Conservation (phyloP, 805 yeast genomes). For the Candida nemodendra region DNA sequence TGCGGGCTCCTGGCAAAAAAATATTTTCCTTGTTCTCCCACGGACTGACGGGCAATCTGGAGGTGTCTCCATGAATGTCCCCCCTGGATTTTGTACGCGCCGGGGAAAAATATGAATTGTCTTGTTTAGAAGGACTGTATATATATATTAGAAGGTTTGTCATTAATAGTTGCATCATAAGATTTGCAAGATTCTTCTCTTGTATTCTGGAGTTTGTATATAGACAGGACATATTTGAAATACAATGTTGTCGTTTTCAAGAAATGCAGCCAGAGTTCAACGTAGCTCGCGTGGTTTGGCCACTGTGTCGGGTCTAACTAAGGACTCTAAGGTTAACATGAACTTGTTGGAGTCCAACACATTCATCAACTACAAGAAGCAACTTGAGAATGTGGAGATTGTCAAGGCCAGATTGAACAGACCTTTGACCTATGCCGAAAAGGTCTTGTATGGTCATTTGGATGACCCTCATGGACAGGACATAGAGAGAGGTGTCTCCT, state of each 20-base stretch:
- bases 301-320: slow-evolving; percentile 48
- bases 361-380: slow-evolving; percentile 88
- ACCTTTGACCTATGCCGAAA: slow-evolving; percentile 93
- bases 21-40: too few relatives aligned
- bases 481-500: slow-evolving; percentile 76
- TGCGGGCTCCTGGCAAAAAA: too few relatives aligned
- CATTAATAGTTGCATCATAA: too few relatives aligned
- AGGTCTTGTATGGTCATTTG: slow-evolving; percentile 89
- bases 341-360: slow-evolving; percentile 72
- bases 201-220: too few relatives aligned
- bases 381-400: slow-evolving; percentile 82
- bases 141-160: too few relatives aligned
- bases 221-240: too few relatives aligned
- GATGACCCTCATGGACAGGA: slow-evolving; percentile 81
- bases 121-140: too few relatives aligned
- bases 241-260: slow-evolving; percentile 32
- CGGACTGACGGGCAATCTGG: too few relatives aligned
- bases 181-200: too few relatives aligned
- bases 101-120: too few relatives aligned
- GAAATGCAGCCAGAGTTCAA: slow-evolving; percentile 29
- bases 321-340: slow-evolving; percentile 52
- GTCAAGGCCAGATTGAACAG: slow-evolving; percentile 67
- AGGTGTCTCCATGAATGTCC: too few relatives aligned
- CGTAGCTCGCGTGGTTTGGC: slow-evolving; percentile 46
- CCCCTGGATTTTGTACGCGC: too few relatives aligned